These are phyloP conservation scores for Chytriomyces confervae DNA, from an alignment of 192 early-diverging fungal species.

Conservation along the genomic window DNA sequence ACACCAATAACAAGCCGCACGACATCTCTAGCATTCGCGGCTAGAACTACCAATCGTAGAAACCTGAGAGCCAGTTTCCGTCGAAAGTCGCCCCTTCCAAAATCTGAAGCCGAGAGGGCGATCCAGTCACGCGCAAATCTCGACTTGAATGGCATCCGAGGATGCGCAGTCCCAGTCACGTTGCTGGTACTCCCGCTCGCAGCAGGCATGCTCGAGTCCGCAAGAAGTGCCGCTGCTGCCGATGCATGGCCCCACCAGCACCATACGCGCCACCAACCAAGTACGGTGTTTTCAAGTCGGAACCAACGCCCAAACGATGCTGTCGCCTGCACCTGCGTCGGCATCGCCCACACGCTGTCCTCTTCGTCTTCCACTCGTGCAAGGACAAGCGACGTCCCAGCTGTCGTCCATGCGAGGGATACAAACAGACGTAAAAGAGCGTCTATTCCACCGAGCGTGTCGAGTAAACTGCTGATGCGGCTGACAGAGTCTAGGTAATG, in stretches of 20 bases:
- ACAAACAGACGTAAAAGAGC: too few species aligned
- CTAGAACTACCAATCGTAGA: neutral
- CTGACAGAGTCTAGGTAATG: too few species aligned
- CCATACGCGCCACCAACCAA: conserved; percentile 24
- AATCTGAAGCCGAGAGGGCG: neutral
- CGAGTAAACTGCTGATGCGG: too few species aligned
- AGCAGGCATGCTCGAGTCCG: neutral
- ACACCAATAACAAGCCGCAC: conserved; percentile 9
- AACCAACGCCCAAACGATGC: conserved; percentile 17
- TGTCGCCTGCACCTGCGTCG: too few species aligned
- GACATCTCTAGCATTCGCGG: neutral
- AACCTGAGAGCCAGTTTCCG: conserved; percentile 13
- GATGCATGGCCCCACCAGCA: conserved; percentile 31
- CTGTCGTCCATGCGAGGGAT: too few species aligned
- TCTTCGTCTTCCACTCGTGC: conserved; percentile 23
- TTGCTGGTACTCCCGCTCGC: too few species aligned
- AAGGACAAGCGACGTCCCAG: neutral
- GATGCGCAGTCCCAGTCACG: too few species aligned
- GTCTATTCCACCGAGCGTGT: too few species aligned
- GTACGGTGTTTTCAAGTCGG: neutral
- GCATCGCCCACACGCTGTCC: conserved; percentile 8
- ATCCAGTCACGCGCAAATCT: too few species aligned
- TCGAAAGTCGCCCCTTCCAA: neutral
- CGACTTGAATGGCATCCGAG: too few species aligned
- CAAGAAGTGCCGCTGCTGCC: conserved; percentile 12